Base-by-base conservation (phyloP, 176 grass and related monocot genomes). In the Oryza officinalis region DNA sequence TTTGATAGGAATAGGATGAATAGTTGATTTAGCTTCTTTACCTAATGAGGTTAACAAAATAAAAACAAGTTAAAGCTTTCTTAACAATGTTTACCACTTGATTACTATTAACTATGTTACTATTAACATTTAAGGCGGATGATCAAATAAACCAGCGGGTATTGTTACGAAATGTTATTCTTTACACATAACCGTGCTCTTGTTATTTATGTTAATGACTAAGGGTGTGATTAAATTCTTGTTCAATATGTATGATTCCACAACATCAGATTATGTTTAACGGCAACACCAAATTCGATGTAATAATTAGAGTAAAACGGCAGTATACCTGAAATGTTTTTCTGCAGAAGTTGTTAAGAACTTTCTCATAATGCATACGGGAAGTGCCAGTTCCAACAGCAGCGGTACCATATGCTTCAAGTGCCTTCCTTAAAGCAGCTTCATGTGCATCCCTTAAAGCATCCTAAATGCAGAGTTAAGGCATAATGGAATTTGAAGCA, bases 331-430 rank as follows among this genome's bases (percentile, higher is more conserved):
- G 87, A 83, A 92, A 94, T 88, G 90, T 52, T 63, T 92, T 90
- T 87, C 79, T 90, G 74, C 82, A 90, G 74, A 92, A 94, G 28
- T 92, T 88, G 35, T 69, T 74, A 74, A 94, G 82, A 80, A 85
- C 81, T 71, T 94, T 94, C 71, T 94, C 93, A 84, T 90, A 92
- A 72, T 92, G 86, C 26, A 50, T 60, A 72, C 85, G 80, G 80
- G 87, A 86, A 76, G 78, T 83, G 65, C 93, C 90, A 86, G 74
- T 82, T 69, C 93, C 93, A 71, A 94, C 87, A 77, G 90, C 90
- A 83, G 33, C 74, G 79, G 74, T 74, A 71, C 86, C 84, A 87
- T 88, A 94, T 73, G 81, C 77, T 65, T 88, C 81, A 63, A 94
- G 69, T 68, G 93, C 86, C 81, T 92, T 92, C 65, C 89, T 83